Percentiles rank a stretch among this genome's conserved stretches.
Evolutionary conservation across 73 alveolate species (phyloP).

Genomic region (Paramecium tetraurelia): DNA sequence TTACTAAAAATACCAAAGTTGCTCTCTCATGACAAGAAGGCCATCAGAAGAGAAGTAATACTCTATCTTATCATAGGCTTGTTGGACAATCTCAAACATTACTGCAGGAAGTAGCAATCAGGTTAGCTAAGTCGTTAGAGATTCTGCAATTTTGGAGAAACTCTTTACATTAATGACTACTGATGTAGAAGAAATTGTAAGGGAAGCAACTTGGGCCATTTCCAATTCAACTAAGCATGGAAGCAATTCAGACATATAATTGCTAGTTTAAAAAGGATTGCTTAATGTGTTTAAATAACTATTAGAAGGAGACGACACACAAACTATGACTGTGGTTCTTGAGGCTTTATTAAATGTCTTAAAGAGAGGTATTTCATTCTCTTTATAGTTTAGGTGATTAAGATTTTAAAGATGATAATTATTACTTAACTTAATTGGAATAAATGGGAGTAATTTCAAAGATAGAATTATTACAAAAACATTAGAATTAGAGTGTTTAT

Average conservation of each 20-base stretch:
- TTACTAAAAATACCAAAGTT: slow-evolving; percentile 76
- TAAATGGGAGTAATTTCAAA: slow-evolving; percentile 78
- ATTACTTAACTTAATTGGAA: slow-evolving; percentile 71
- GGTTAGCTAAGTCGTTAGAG: slow-evolving; percentile 73
- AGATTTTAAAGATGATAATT: slow-evolving; percentile 64
- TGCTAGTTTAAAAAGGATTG: slow-evolving; percentile 77
- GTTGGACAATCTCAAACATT: slow-evolving; percentile 93
- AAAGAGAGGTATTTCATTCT: slow-evolving; percentile 70
- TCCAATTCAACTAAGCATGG: slow-evolving; percentile 90
- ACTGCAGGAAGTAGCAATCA: slow-evolving; percentile 93
- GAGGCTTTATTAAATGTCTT: slow-evolving; percentile 86
- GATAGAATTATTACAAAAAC: slow-evolving; percentile 86
- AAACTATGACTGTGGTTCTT: slow-evolving; percentile 81
- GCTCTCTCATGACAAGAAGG: slow-evolving; percentile 71
- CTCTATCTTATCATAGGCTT: slow-evolving; percentile 42
- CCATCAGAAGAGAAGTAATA: slow-evolving; percentile 85
- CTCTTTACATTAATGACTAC: slow-evolving; percentile 65
- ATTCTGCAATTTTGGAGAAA: slow-evolving; percentile 67
- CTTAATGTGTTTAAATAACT: slow-evolving; percentile 70
- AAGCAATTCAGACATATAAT: slow-evolving; percentile 67
- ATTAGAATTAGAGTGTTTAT: slow-evolving; percentile 84
- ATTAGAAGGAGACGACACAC: slow-evolving; percentile 70
- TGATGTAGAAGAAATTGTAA: slow-evolving; percentile 80
- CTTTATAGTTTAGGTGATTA: slow-evolving; percentile 48
- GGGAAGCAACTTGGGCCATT: slow-evolving; percentile 94